Percentiles rank a stretch among this genome's conserved stretches.
Conservation (phyloP, 1,284 basidiomycete genomes). For the Microbotryomycetes sp. region DNA sequence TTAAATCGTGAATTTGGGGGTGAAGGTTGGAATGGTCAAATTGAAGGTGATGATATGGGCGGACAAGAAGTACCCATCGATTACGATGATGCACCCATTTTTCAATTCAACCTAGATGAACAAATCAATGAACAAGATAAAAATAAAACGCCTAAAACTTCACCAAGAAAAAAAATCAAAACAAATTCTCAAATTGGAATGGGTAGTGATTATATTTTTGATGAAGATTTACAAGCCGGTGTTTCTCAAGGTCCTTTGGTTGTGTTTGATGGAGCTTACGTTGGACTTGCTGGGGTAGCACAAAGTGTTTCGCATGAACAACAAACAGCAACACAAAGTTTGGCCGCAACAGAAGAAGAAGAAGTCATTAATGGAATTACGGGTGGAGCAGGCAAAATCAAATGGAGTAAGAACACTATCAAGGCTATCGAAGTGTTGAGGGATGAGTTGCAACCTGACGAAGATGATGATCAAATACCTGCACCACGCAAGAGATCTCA, state of each 20-base stretch:
- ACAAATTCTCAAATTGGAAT: neutral
- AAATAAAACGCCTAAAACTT: neutral
- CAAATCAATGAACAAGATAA: neutral
- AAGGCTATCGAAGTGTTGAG: constrained; percentile 80
- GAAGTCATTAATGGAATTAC: constrained; percentile 3
- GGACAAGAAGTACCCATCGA: neutral
- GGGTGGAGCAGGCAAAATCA: neutral
- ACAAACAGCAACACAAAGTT: constrained; percentile 8
- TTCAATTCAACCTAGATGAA: constrained; percentile 10
- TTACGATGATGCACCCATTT: neutral
- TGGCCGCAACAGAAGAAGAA: constrained; percentile 23
- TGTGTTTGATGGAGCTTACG: constrained; percentile 8
- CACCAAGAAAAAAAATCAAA: neutral
- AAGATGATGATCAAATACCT: constrained; percentile 37
- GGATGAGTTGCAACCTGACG: constrained; percentile 57
- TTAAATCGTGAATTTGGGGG: constrained; percentile 21
- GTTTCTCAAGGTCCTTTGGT: constrained; percentile 4
- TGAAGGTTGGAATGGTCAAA: constrained; percentile 2
- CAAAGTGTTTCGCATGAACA: neutral
- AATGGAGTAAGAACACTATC: constrained; percentile 64
- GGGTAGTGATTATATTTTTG: neutral
- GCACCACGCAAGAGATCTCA: constrained; percentile 43
- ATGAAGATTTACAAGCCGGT: neutral
- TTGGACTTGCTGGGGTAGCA: neutral
- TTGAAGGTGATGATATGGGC: neutral